Evolutionary conservation across 768 basidiomycete genomes (phyloP).

Genomic region (Tylopilus vinaceipallidus): DNA sequence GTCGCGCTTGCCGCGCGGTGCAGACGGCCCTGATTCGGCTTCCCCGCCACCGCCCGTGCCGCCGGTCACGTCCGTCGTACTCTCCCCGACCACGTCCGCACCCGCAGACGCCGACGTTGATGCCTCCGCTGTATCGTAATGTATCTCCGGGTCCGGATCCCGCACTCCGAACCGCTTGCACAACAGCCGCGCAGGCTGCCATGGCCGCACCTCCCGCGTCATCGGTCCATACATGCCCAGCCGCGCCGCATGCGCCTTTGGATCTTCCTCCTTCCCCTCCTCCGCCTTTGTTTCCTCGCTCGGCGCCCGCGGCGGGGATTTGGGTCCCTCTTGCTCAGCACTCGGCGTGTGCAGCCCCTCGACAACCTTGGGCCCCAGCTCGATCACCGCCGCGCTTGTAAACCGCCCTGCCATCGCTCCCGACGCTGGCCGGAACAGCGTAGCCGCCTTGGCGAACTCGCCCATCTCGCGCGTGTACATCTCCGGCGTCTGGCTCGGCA

Average conservation of each 20-base stretch:
- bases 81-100: too few relatives aligned
- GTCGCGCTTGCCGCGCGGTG: constrained; percentile 44
- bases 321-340: constrained; percentile 31
- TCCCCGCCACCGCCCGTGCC: neutral
- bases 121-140: constrained; percentile 31
- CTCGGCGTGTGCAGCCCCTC: constrained; percentile 70
- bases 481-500: constrained; percentile 58
- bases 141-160: constrained; percentile 70
- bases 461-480: constrained; percentile 79
- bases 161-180: constrained; percentile 94
- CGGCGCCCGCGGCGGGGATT: constrained; percentile 42
- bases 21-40: neutral
- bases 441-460: constrained; percentile 85
- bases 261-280: constrained; percentile 58
- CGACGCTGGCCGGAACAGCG: constrained; percentile 87
- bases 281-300: constrained; percentile 36
- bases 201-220: constrained; percentile 71
- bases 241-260: constrained; percentile 77
- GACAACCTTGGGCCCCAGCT: constrained; percentile 55
- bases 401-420: constrained; percentile 96
- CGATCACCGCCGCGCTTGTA: constrained; percentile 75
- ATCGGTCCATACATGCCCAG: constrained; percentile 88
- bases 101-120: constrained; percentile 22
- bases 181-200: constrained; percentile 81
- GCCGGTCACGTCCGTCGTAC: constrained; percentile 2